These are phyloP conservation scores for Phaffia tasmanica DNA, from an alignment of 768 basidiomycete species.

Conservation along the genomic window DNA sequence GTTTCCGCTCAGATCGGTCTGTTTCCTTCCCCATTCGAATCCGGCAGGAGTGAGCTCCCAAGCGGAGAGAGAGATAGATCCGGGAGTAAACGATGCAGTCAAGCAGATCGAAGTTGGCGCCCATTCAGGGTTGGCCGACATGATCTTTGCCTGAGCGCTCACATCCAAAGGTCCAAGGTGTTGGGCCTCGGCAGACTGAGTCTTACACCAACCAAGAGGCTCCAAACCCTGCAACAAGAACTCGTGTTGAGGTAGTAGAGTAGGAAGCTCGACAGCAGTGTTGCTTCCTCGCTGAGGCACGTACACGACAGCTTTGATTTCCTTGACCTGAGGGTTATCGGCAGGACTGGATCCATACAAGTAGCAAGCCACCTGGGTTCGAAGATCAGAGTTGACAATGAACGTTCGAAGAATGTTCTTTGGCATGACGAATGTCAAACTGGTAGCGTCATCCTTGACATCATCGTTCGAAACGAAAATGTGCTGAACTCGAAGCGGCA, in stretches of 20 bases:
- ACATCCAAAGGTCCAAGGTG: conserved; percentile 89
- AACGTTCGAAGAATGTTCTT: conserved; percentile 95
- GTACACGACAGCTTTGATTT: conserved; percentile 96
- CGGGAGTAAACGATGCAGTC: conserved; percentile 85
- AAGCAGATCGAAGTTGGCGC: conserved; percentile 87
- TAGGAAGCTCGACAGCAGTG: conserved; percentile 81
- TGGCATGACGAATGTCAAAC: conserved; percentile 88
- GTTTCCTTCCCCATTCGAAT: conserved; percentile 97
- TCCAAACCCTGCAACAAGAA: conserved; percentile 90
- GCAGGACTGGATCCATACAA: conserved; percentile 85
- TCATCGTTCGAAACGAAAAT: conserved; percentile 99
- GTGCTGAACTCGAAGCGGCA: conserved; percentile 90
- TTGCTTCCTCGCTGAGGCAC: conserved; percentile 95
- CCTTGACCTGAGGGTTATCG: conserved; percentile 96
- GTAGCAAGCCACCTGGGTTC: conserved; percentile 90
- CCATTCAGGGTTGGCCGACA: conserved; percentile 90
- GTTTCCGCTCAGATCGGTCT: conserved; percentile 51
- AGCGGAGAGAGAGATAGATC: conserved; percentile 87
- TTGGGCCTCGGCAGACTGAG: conserved; percentile 73
- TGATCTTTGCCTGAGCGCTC: conserved; percentile 85
- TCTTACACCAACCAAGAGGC: conserved; percentile 92
- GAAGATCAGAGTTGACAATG: conserved; percentile 81
- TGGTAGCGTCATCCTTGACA: conserved; percentile 92
- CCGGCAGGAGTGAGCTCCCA: conserved; percentile 82
- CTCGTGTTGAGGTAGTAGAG: conserved; percentile 83